Conservation (phyloP, 2,329 filamentous ascomycete species). For the Aspergillus flavus region DNA sequence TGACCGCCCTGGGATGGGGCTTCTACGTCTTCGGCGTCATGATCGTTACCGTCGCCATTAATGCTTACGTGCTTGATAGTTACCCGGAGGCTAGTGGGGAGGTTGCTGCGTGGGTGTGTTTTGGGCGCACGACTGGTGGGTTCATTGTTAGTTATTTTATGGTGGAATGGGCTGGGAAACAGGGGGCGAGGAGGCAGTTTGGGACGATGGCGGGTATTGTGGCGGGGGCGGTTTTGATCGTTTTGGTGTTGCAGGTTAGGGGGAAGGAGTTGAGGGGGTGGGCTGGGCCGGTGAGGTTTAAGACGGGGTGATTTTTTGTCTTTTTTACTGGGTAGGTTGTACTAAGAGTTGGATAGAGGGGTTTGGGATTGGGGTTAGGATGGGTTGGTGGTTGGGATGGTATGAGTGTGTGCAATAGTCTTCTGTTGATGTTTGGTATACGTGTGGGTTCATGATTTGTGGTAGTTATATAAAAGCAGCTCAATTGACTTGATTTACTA, state of each 20-base stretch:
- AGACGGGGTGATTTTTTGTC: constrained; percentile 14
- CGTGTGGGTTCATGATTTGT: too few relatives aligned
- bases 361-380: not conserved
- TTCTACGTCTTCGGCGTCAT: constrained; percentile 60
- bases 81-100: constrained; percentile 60
- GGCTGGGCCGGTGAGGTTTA: constrained; percentile 41
- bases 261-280: constrained; percentile 43
- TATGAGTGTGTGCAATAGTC: too few relatives aligned
- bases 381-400: too few relatives aligned
- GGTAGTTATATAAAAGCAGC: not conserved
- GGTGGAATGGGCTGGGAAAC: constrained; percentile 51
- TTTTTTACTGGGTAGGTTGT: not conserved
- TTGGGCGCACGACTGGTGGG: constrained; percentile 52
- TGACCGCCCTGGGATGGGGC: constrained; percentile 53
- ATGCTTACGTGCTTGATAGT: constrained; percentile 56
- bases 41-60: constrained; percentile 56
- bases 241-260: constrained; percentile 38
- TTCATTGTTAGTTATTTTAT: constrained; percentile 58
- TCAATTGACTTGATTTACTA: not conserved
- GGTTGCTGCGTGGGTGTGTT: constrained; percentile 57
- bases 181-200: constrained; percentile 50
- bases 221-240: constrained; percentile 38
- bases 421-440: too few relatives aligned
- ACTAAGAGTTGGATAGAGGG: not conserved
- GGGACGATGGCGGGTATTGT: constrained; percentile 52